Evolutionary conservation across 2,329 filamentous ascomycete genomes (phyloP), one percentile per base, ranked within the genome.

Genomic region (Epicoccum sorghinum): DNA sequence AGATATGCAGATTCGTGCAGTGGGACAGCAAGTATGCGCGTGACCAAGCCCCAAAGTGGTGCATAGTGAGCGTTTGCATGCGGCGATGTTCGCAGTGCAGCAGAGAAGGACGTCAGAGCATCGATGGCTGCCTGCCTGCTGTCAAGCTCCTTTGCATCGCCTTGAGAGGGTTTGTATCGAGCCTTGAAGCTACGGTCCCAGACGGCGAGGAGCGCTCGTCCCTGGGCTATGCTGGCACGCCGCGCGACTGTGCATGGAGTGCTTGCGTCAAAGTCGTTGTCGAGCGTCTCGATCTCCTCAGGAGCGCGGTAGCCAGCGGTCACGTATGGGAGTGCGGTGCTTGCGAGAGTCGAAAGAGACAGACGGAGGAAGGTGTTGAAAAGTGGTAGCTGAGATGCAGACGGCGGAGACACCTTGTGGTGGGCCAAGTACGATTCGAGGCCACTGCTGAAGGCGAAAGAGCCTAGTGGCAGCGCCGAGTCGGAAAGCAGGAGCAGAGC

Each of bases 371-470:
- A 95, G 40, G 78, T 75, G 38, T 83, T 70, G 74, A 91, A 89
- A 22, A 80, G 80, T 9, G 69, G 58, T 8, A 72, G 42, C 55
- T 73, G 71, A 7, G 71, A 71, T 2, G 67, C 62, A 14, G 62
- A 65, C 18, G 70, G 62, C 42, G 60, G 63, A 10, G 64, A 66
- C 2, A 68, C 67, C 56, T 75, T 78, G 62, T 80, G 80, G 78
- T 95, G 90, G 3, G 88, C 87, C 14, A 93, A 85, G 73, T 89
- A 93, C 36, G 90, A 93, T 77, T 95, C 90, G 13, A 95, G 83
- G 3, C 90, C 90, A 63, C 86, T 89, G 78, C 87, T 90, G 78
- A 93, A 95, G 66, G 90, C 90, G 76, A 95, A 95, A n/a, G 90
- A 91, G 52, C 90, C 90, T 0, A 95, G 81, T 0, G 90, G 90